Evolutionary conservation across 352 stramenopile species (phyloP).

Genomic region (Globisporangium cystogenes): DNA sequence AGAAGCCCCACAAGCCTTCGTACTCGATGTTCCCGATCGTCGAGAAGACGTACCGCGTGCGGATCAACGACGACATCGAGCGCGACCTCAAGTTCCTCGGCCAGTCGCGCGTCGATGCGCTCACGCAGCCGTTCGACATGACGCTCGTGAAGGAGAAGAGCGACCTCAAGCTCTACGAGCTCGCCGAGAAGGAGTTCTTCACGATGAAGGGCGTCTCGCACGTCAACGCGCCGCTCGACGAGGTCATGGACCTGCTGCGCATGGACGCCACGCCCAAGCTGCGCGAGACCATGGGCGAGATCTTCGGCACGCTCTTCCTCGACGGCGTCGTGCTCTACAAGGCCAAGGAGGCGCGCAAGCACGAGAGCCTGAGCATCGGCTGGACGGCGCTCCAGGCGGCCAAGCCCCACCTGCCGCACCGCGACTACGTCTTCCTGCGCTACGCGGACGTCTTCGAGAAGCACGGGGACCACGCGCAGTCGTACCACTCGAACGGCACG

Average conservation of each 20-base stretch:
- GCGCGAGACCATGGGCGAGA: constrained; percentile 73
- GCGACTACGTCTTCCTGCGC: constrained; percentile 84
- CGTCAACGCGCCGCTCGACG: constrained; percentile 59
- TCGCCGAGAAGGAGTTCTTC: constrained; percentile 80
- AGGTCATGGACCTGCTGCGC: constrained; percentile 77
- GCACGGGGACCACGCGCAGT: constrained; percentile 44
- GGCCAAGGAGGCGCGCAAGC: constrained; percentile 41
- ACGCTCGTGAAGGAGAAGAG: constrained; percentile 65
- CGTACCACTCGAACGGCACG: constrained; percentile 42
- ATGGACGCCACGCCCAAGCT: constrained; percentile 66
- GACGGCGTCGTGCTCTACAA: constrained; percentile 74
- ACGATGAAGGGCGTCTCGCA: constrained; percentile 80
- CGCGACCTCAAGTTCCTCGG: constrained; percentile 79
- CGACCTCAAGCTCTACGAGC: constrained; percentile 71
- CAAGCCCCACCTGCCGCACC: constrained; percentile 79
- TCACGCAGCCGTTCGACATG: constrained; percentile 81
- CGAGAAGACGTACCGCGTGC: constrained; percentile 76
- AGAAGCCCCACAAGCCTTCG: constrained; percentile 12
- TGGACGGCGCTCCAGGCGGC: constrained; percentile 79
- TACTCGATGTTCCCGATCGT: constrained; percentile 85
- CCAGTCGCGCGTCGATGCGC: constrained; percentile 72
- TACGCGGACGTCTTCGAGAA: constrained; percentile 80
- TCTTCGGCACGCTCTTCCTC: constrained; percentile 81
- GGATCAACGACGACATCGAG: constrained; percentile 79
- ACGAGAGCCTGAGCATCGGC: constrained; percentile 73